Evolutionary conservation across 495 filamentous ascomycete species (phyloP), one percentile per base, ranked within the genome.

Genomic region (Talaromyces stipitatus): DNA sequence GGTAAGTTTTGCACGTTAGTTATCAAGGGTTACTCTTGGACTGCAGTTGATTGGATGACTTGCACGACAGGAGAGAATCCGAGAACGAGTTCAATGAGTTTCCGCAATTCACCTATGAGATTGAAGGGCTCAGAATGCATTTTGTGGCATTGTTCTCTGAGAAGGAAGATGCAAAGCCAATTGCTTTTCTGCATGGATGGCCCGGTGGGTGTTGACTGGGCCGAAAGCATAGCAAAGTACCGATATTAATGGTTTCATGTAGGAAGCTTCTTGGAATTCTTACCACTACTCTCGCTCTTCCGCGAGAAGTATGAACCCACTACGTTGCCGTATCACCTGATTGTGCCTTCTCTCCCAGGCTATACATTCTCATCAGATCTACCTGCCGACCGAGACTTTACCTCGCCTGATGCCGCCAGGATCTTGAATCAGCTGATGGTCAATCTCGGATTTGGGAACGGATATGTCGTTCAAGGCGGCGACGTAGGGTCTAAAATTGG

Each of bases 121-220:
- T 89, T 23, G 70, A 77, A 36, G 72, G 76, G 22, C 64, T 79
- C 24, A 64, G 68, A 1, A 72, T 89, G 6, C 85, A 88, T 60
- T 89, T 88, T 56, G 71, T 80, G 0, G 86, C 74, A 0, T 64
- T 88, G 0, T 85, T 87, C 60, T 87, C 84, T 0, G 62, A 75
- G 58, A 79, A 76, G 30, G 52, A 66, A 14, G 77, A 84, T 69
- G 87, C 85, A 3, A 68, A 85, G 16, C 86, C 87, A 0, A 60
- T 88, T 11, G 36, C 84, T 14, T 68, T 88, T 23, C 62, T 84
- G 18, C 82, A 85, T 60, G 84, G 83, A 27, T 85, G 82, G 83
- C 84, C 84, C 32, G 83, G 78, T 74, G 64, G 46, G 54, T 48
- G 6, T 23, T 48, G 45, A 10, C 43, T 47, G 20, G 41, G 20